A percentile compares a stretch with the other conserved stretches of the same genome.
Conservation (phyloP, 768 basidiomycete species). For the Thelephora ganbajun region DNA sequence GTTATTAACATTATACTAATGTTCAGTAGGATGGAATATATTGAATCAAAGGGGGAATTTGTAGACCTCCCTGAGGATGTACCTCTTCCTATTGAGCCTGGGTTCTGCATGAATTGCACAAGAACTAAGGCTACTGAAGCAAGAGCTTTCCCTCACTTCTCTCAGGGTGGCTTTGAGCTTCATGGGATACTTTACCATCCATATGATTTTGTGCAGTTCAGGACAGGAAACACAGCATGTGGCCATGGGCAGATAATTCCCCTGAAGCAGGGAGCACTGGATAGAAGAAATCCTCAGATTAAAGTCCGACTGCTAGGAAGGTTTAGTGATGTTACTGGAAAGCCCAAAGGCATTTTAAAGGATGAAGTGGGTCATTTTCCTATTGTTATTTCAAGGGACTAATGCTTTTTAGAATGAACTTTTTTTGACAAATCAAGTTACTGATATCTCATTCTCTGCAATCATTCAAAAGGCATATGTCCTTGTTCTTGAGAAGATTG, state of each 20-base stretch:
- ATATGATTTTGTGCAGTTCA: conserved; percentile 47
- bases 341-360: conserved; percentile 26
- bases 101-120: conserved; percentile 21
- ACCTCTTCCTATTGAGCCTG: conserved; percentile 37
- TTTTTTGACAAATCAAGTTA: conserved; percentile 39
- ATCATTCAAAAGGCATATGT: conserved; percentile 25
- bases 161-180: conserved; percentile 31
- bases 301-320: conserved; percentile 32
- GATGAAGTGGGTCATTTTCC: conserved; percentile 38
- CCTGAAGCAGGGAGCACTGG: conserved; percentile 5
- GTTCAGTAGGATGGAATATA: not conserved
- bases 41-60: not conserved
- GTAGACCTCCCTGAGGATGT: not conserved
- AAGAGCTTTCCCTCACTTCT: conserved; percentile 8
- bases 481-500: not conserved
- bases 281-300: conserved; percentile 13
- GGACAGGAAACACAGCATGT: conserved; percentile 32
- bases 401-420: conserved; percentile 36
- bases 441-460: conserved; percentile 18
- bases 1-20: not conserved
- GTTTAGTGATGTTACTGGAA: conserved; percentile 22
- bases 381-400: not conserved
- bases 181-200: conserved; percentile 39
- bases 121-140: no score
- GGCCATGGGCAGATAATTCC: conserved; percentile 41